Conservation (phyloP, 2,329 filamentous ascomycete species). For the Exophiala viscosa region DNA sequence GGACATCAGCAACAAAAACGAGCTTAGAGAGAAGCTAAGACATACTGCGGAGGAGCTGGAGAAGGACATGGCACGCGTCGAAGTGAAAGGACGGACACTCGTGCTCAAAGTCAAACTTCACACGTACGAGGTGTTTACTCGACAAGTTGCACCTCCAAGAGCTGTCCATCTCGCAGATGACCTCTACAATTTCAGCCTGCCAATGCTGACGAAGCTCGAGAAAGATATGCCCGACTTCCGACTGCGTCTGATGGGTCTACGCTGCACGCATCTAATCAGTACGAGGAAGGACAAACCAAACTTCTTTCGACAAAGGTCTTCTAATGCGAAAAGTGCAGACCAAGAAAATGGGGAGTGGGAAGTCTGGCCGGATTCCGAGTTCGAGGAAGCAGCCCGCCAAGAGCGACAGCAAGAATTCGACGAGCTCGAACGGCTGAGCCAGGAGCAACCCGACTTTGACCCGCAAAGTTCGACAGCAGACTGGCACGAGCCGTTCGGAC, state of each 20-base stretch:
- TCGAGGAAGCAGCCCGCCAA: conserved; percentile 59
- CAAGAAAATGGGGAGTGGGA: conserved; percentile 62
- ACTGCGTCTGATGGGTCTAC: conserved; percentile 79
- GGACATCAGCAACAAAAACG: conserved; percentile 66
- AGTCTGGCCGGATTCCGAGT: conserved; percentile 64
- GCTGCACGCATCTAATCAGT: conserved; percentile 82
- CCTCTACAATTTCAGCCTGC: conserved; percentile 73
- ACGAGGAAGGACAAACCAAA: conserved; percentile 75
- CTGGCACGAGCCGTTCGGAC: conserved; percentile 29
- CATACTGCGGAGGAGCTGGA: conserved; percentile 80
- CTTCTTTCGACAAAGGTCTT: conserved; percentile 63
- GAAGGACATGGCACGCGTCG: conserved; percentile 72
- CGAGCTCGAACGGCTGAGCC: conserved; percentile 59
- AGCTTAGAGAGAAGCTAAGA: conserved; percentile 73
- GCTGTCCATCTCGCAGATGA: conserved; percentile 73
- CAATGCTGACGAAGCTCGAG: conserved; percentile 79
- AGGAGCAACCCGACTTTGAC: conserved; percentile 46
- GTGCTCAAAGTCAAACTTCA: conserved; percentile 91
- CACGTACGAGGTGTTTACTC: conserved; percentile 85
- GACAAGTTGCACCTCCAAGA: conserved; percentile 72
- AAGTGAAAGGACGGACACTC: conserved; percentile 85
- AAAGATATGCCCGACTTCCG: conserved; percentile 77
- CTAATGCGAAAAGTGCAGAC: conserved; percentile 36
- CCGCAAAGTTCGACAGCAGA: conserved; percentile 23
- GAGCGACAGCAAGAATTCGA: conserved; percentile 60